Evolutionary conservation across 2,329 filamentous ascomycete species (phyloP), one percentile per base, ranked within the genome.

Genomic region (Ophiostoma ips): DNA sequence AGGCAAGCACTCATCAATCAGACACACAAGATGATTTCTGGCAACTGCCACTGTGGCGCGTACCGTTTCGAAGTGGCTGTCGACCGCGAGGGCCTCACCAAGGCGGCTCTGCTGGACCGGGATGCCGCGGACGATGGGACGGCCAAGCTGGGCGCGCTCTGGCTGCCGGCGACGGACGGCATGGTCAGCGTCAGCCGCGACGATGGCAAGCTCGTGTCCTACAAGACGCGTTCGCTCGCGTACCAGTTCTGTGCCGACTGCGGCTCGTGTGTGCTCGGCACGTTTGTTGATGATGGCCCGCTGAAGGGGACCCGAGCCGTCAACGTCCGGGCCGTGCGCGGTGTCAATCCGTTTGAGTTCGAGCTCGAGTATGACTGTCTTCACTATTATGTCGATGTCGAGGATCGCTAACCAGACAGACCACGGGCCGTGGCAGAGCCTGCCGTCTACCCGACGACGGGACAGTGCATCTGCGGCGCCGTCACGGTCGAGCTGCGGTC

Each of bases 31-130:
- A 55, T 53, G 51, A 34, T 18, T 10, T 34, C 41, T 19, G 53
- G 52, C 19, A 55, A 52, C 31, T 55, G 53, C 15, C 53, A 55
- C 34, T 55, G 53, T 8, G 53, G 53, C 2, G 33, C 38, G 15
- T 50, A 53, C 33, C 53, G 53, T 12, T 55, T 53, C 30, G 45
- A 50, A 24, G 30, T 54, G 44, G 18, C 28, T 9, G 46, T 41
- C 4, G 37, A 31, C 36, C 15, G 37, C 21, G 43, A 41, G 3
- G 35, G 1, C 3, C 33, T 48, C 3, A 37, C 21, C 2, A 28
- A 36, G 35, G 12, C 33, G 13, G 24, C 11, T 5, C 3, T 9
- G 1, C 28, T 18, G 7, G 8, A 36, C n/a, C n/a, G n/a, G n/a
- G n/a, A n/a, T n/a, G n/a, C n/a, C n/a, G n/a, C n/a, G n/a, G n/a